phyloP scores from a whole-genome alignment of 2,329 filamentous ascomycete genomes.

The Chaetothyriales sp. region DNA sequence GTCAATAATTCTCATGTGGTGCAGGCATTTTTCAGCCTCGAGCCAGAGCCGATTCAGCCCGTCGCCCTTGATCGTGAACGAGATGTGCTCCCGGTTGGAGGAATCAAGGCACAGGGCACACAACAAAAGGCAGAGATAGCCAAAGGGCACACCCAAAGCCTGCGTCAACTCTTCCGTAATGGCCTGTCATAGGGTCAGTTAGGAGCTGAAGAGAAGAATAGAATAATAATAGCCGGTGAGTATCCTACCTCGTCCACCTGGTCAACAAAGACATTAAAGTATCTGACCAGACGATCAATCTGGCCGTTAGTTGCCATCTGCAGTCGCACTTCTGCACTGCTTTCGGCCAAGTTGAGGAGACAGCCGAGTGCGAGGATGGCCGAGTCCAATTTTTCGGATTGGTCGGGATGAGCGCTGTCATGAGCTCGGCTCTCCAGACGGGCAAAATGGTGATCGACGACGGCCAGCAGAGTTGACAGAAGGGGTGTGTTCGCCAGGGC shows the following conservation, averaged over 20 bases:
- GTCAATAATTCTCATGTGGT: neutral
- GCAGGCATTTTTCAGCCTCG: neutral
- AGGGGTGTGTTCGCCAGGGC: constrained; percentile 41
- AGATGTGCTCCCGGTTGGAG: constrained; percentile 30
- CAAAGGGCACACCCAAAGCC: constrained; percentile 60
- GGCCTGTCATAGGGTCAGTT: constrained; percentile 24
- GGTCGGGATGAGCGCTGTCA: constrained; percentile 19
- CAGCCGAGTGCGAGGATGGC: constrained; percentile 66
- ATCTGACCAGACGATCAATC: constrained; percentile 44
- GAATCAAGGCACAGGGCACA: constrained; percentile 58
- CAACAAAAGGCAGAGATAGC: constrained; percentile 71
- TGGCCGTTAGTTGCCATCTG: constrained; percentile 27
- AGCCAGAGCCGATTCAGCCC: constrained; percentile 24
- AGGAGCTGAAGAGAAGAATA: constrained; percentile 10
- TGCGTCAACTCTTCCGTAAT: constrained; percentile 52
- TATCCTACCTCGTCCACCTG: constrained; percentile 56
- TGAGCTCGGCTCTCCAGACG: constrained; percentile 20
- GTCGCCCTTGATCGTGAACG: constrained; percentile 32
- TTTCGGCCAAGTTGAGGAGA: constrained; percentile 76
- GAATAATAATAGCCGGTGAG: too few species aligned
- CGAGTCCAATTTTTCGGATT: constrained; percentile 47
- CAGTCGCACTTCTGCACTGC: constrained; percentile 48
- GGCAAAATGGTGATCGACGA: constrained; percentile 20
- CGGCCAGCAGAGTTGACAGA: constrained; percentile 23
- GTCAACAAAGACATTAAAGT: constrained; percentile 54